Evolutionary conservation across 208 protist genomes (phyloP).

Genomic region (Trypanosoma lewisi): DNA sequence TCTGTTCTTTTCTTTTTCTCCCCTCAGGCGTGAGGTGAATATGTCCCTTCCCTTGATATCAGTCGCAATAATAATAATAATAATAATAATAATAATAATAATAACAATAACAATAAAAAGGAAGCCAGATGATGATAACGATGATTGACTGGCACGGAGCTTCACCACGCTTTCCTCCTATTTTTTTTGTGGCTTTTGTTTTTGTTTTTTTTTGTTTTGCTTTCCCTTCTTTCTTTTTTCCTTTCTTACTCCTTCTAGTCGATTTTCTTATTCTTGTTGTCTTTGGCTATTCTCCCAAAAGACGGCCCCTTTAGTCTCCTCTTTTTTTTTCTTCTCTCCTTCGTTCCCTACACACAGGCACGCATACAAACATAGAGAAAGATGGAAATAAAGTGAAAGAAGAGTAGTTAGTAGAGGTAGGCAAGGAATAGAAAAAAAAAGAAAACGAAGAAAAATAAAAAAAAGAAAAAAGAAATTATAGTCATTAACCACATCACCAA

Average conservation of each 20-base stretch:
- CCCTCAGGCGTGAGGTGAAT: no score
- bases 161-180: not conserved
- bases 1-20: no score
- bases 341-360: not conserved
- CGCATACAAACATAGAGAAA: not conserved
- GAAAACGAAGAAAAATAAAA: conserved; percentile 11
- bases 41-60: no score
- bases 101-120: no score
- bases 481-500: no score
- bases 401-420: not conserved
- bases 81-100: no score
- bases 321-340: conserved; percentile 19
- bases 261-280: conserved; percentile 5
- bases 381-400: not conserved
- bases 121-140: no score
- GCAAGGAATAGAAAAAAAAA: conserved; percentile 4
- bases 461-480: conserved; percentile 9
- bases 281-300: conserved; percentile 4
- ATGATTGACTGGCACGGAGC: no score
- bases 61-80: no score
- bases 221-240: conserved; percentile 11
- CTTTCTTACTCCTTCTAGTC: conserved; percentile 1
- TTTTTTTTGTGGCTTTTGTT: conserved; percentile 6
- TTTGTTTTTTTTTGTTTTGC: conserved; percentile 18
- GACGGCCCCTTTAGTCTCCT: not conserved